phyloP scores from a whole-genome alignment of 768 basidiomycete species.

The Kwoniella pini region DNA sequence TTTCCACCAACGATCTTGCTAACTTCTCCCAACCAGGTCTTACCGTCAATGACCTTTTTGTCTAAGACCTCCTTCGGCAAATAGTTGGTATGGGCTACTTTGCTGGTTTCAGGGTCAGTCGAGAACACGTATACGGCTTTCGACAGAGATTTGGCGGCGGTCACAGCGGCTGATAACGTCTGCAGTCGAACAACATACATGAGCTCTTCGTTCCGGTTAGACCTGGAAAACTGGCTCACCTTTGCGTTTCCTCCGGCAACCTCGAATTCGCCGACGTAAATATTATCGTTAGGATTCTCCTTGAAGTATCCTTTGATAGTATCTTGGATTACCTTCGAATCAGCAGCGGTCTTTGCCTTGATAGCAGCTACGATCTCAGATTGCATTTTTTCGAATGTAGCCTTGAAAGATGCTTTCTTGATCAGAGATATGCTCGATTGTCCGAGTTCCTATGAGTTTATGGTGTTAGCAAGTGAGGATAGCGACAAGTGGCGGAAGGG shows the following conservation, averaged over 20 bases:
- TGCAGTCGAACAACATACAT: slow-evolving; percentile 3
- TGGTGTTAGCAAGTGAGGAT: neutral
- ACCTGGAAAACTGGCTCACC: slow-evolving; percentile 56
- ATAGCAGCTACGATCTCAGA: slow-evolving; percentile 81
- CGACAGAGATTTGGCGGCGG: slow-evolving; percentile 72
- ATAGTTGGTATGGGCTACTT: slow-evolving; percentile 84
- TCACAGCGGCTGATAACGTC: slow-evolving; percentile 55
- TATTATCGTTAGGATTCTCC: slow-evolving; percentile 69
- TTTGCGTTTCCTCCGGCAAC: slow-evolving; percentile 81
- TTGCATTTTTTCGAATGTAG: slow-evolving; percentile 68
- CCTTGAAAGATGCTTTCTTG: slow-evolving; percentile 74
- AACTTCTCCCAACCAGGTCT: slow-evolving; percentile 81
- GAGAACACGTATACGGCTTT: slow-evolving; percentile 91
- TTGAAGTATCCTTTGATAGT: slow-evolving; percentile 71
- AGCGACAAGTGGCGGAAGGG: neutral
- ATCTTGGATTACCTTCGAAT: slow-evolving; percentile 75
- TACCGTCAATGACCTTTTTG: slow-evolving; percentile 69
- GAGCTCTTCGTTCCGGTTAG: neutral
- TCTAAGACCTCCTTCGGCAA: slow-evolving; percentile 65
- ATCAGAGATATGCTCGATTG: slow-evolving; percentile 86
- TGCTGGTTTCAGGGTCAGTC: slow-evolving; percentile 66
- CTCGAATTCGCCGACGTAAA: slow-evolving; percentile 70
- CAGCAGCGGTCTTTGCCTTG: slow-evolving; percentile 75
- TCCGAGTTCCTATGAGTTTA: slow-evolving; percentile 69
- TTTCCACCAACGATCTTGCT: slow-evolving; percentile 84